A percentile compares a stretch with the other conserved stretches of the same genome.
phyloP scores from a whole-genome alignment of 768 basidiomycete species.

The Naganishia randhawae region DNA sequence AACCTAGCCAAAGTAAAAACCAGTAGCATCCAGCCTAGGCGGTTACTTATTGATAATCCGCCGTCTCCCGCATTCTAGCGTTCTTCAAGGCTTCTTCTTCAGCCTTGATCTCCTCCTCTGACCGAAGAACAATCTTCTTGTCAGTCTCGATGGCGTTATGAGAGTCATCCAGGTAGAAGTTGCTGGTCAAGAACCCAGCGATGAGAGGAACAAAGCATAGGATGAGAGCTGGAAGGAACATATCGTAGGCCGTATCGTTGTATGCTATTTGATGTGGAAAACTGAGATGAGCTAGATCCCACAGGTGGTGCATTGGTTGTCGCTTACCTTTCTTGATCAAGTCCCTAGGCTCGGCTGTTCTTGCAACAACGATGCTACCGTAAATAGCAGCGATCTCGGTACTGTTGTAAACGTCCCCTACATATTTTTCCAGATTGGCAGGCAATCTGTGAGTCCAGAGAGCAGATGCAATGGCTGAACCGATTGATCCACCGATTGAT shows the following conservation, averaged over 20 bases:
- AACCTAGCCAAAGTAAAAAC: too few species aligned
- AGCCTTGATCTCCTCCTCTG: conserved; percentile 36
- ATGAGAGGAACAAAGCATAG: conserved; percentile 45
- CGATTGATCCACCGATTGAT: conserved; percentile 50
- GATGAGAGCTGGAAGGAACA: conserved; percentile 45
- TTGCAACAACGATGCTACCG: conserved; percentile 38
- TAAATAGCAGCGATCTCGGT: conserved; percentile 45
- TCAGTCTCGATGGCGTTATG: conserved; percentile 47
- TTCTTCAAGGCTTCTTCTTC: conserved; percentile 23
- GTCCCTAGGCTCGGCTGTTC: conserved; percentile 40
- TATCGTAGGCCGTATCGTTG: conserved; percentile 37
- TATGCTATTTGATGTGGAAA: conserved; percentile 27
- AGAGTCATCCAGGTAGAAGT: conserved; percentile 48
- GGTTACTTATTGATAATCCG: background rate
- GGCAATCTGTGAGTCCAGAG: conserved; percentile 42
- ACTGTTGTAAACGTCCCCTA: conserved; percentile 39
- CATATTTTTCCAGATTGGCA: conserved; percentile 34
- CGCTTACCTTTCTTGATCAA: conserved; percentile 36
- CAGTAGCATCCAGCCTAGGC: too few species aligned
- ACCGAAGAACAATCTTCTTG: conserved; percentile 35
- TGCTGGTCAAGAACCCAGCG: conserved; percentile 42
- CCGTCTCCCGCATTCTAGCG: conserved; percentile 7
- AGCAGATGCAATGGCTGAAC: conserved; percentile 47
- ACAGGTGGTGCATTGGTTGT: conserved; percentile 6
- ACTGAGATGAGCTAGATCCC: conserved; percentile 23